Base-by-base conservation (phyloP, 257 asterid species). In the Anisodus acutangulus region DNA sequence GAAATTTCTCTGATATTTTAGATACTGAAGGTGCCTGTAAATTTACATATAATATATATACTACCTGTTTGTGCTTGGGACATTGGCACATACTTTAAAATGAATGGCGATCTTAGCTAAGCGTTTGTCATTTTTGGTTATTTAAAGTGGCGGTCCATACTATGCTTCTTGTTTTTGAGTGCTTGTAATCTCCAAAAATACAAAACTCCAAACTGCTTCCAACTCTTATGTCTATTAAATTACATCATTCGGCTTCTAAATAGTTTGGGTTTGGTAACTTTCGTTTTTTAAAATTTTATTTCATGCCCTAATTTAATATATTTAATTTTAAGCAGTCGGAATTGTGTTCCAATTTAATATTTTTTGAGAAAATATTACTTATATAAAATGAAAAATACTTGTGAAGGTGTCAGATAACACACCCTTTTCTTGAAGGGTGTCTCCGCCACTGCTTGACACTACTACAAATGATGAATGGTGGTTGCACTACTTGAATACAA, bases 101-200 rank as follows among this genome's bases (percentile, higher is more conserved):
- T 43, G 39, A 45, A 45, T n/a, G 39, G 4, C 58, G 79, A 45
- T 43, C 37, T 71, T 9, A 45, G 45, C 79, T 8, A 71, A 43
- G 39, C 31, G 8, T 71, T 45, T 9, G 16, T 10, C 6, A 1
- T 31, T 17, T 41, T 69, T 22, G 6, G 6, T 16, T 15, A 45
- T 19, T 4, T 71, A 45, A 71, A 71, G 58, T 71, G 5, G 9
- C n/a, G 79, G 39, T 71, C 17, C 58, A 71, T 45, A 3, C 58
- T n/a, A 71, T 9, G 58, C 17, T n/a, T 71, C 79, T 71, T 71
- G 79, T 71, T 45, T 71, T 45, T 17, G 17, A 45, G 79, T 45
- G 5, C 58, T 71, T 0, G 58, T 17, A 43, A 71, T 71, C 79
- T 71, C 79, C 26, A 58, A 58, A 58, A 17, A 51, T 51, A 3